Evolutionary conservation across 768 basidiomycete species (phyloP), one percentile per base, ranked within the genome.

Genomic region (Kwoniella botswanensis): DNA sequence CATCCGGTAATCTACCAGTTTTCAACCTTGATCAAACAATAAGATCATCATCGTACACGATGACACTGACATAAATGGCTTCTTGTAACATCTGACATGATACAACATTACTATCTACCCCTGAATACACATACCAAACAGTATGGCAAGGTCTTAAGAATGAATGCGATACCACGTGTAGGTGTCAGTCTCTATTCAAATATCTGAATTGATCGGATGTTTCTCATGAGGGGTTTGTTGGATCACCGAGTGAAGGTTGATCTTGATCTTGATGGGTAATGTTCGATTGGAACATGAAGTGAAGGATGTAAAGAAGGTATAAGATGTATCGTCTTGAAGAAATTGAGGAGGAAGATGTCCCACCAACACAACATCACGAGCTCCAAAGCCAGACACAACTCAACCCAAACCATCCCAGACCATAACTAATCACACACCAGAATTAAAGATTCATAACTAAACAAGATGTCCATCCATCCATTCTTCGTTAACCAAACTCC

Each of bases 401-500:
- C 57, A 35, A 22, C 56, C 2, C 22, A 50, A 35, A 50, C 5
- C 22, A 53, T 17, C 41, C 18, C 29, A 21, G 3, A 42, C 55
- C 42, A 46, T 53, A 41, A 5, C 55, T 44, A 54, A 35, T 56
- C 29, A 41, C 41, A 44, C 7, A 35, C 35, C 35, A 35, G 35
- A 35, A 35, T 9, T 0, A 6, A 35, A 35, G 7, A 35, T 7
- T 35, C 26, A 35, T 35, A 35, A 35, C 4, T 35, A 35, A 50
- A 50, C 12, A 55, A 3, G n/a, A 67, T 72, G 66, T 29, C 65
- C 41, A 61, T 59, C 43, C 72, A 73, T 62, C 68, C 72, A n/a
- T 70, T 70, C 68, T 56, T 73, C 53, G 68, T 70, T 18, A 53
- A 73, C 22, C 72, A 73, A 59, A 44, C 57, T 26, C 63, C 72